Conservation (phyloP, 345 rosid genomes). For the Pugionium dolabratum region DNA sequence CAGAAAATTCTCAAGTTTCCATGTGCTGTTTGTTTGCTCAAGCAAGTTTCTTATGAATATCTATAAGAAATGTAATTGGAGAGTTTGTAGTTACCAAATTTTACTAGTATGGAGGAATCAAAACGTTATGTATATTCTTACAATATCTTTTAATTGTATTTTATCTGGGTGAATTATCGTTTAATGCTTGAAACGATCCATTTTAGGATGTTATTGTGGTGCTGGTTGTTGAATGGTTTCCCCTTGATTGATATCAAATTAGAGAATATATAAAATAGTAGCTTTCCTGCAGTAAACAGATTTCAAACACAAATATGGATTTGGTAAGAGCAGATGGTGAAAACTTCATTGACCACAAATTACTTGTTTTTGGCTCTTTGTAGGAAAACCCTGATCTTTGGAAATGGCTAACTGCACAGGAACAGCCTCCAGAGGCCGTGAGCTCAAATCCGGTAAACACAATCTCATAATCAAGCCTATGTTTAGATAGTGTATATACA, state of each 20-base stretch:
- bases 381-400: slow-evolving; percentile 97
- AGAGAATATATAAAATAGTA: neutral
- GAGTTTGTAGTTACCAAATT: neutral
- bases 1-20: neutral
- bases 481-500: neutral
- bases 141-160: neutral
- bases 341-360: neutral
- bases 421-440: slow-evolving; percentile 82
- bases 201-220: too few relatives aligned
- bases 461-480: neutral
- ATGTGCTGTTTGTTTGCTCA: neutral
- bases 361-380: slow-evolving; percentile 12
- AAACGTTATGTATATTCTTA: neutral
- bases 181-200: too few relatives aligned
- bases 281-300: neutral
- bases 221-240: neutral
- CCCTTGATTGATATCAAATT: neutral
- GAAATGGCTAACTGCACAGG: slow-evolving; percentile 91
- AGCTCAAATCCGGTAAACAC: slow-evolving; percentile 64
- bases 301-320: neutral
- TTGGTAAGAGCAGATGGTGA: neutral
- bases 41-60: neutral
- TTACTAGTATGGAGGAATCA: neutral
- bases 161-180: neutral
- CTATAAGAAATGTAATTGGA: neutral